Base-by-base conservation (phyloP, 225 moss, liverwort and hornwort genomes). In the Climacium dendroides region DNA sequence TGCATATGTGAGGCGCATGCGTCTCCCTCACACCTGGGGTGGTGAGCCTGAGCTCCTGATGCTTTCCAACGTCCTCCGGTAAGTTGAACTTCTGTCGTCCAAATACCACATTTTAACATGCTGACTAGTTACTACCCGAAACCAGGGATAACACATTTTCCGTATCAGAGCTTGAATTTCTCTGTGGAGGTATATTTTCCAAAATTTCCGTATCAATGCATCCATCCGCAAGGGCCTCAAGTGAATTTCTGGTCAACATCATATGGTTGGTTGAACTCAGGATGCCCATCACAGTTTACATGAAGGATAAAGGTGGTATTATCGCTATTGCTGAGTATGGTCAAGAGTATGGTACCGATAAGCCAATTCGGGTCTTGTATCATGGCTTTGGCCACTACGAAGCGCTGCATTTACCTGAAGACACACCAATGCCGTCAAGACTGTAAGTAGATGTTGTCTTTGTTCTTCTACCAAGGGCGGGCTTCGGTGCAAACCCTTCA, bases 311-410 rank as follows among this genome's bases (percentile, higher is more conserved):
- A 91, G 95, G 94, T 57, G 98, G 98, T 39, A 88, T 99, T 5
- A 96, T 97, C 81, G 81, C 97, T 32, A 99, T 99, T 83, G 95
- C 95, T 74, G 98, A 99, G 81, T 99, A 99, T 81, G 98, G 98
- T n/a, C 95, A 95, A 91, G 98, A 97, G 54, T 64, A 94, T 74
- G 95, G 95, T 41, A 90, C 64, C 37, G 89, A 96, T 28, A 93
- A 94, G 20, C 98, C 98, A 24, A 90, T 99, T 82, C 89, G 94
- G n/a, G 97, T 99, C 60, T 90, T 99, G 45, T 99, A 97, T 87
- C 95, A 99, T 93, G 98, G 98, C 72, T 96, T 94, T 69, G 97
- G 98, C 28, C 98, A 99, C 78, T 99, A 99, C 45, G 98, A 99
- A 87, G 97, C 97, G 22, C 80, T 99, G 79, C 95, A 95, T 89